Conservation (phyloP, 768 basidiomycete species). For the Macrocybe gigantea region DNA sequence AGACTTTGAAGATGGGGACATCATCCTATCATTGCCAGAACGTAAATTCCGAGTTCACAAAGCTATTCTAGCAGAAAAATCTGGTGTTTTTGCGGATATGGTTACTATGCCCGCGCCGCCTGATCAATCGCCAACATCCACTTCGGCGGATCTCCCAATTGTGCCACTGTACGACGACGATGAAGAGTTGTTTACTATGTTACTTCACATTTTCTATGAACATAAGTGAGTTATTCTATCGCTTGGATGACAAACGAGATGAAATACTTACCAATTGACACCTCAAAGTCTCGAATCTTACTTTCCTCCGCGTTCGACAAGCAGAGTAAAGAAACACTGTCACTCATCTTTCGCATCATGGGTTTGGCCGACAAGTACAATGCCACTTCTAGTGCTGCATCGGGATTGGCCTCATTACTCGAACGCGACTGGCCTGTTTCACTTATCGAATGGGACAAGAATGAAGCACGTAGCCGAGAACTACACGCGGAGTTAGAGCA, state of each 20-base stretch:
- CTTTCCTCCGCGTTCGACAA: too few species aligned
- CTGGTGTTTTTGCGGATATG: constrained; percentile 6
- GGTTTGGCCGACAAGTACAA: constrained; percentile 8
- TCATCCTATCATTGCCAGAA: constrained; percentile 1
- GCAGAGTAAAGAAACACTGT: not conserved
- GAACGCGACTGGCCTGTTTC: constrained; percentile 6
- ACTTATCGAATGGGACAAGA: constrained; percentile 5
- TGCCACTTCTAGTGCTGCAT: not conserved
- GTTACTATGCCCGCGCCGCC: not conserved
- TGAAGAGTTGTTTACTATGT: constrained; percentile 1
- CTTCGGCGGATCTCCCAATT: constrained; percentile 1
- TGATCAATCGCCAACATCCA: not conserved
- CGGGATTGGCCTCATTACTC: constrained; percentile 3
- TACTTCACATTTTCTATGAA: constrained; percentile 8
- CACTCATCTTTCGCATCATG: constrained; percentile 5
- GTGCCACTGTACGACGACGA: constrained; percentile 5
- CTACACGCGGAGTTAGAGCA: not conserved
- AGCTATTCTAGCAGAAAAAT: constrained; percentile 3
- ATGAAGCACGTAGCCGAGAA: constrained; percentile 2
- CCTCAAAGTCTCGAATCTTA: too few species aligned
- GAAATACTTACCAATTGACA: too few species aligned
- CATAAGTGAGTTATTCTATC: not conserved
- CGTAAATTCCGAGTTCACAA: constrained; percentile 5
- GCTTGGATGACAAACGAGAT: too few species aligned
- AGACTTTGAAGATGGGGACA: constrained; percentile 5